Evolutionary conservation across 2,329 filamentous ascomycete species (phyloP), one percentile per base, ranked within the genome.

Genomic region (Macrophomina phaseolina): DNA sequence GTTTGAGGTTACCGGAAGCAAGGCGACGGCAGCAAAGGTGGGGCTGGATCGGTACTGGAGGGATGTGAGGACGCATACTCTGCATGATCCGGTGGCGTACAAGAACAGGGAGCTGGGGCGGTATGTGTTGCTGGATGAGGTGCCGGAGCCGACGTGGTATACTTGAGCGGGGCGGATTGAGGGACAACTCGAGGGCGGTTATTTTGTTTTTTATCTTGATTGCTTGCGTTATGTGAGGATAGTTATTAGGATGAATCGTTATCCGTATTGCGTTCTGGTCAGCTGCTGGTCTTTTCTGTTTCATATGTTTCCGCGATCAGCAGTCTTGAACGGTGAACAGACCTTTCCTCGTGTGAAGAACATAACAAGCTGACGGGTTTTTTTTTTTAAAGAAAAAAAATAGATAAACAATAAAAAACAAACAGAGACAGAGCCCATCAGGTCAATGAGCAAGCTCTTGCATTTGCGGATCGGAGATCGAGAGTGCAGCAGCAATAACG

Each of bases 21-120:
- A 85, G 68, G 82, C 87, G 0, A 90, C 88, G 0, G 82, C 83
- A 0, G 78, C 79, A 64, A 89, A 84, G 70, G 83, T 88, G 0
- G 87, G 87, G 0, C 76, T 91, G 67, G 89, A 90, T 77, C 79
- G 88, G 1, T 90, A 88, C 75, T 90, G 87, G 87, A 81, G 88
- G 53, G 88, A 91, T 71, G 78, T 90, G n/a, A 76, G 89, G 5
- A 90, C 87, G 4, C 89, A 91, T 76, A 86, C 84, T 0, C 74
- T 91, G 71, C 88, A 90, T 76, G 89, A 90, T 74, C 88, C 88
- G 0, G 87, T 90, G 34, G 85, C 87, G 30, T 90, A 90, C 71
- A 90, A 90, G 81, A 87, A 89, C 66, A 76, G 85, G 3, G 88
- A 90, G 75, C 71, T 90, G 62, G 88, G 88, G 0, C 77, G 85